A percentile compares a stretch with the other conserved stretches of the same genome.
These are phyloP conservation scores for Elsinoe arachidis DNA, from an alignment of 2,329 filamentous ascomycete species.

Conservation along the genomic window DNA sequence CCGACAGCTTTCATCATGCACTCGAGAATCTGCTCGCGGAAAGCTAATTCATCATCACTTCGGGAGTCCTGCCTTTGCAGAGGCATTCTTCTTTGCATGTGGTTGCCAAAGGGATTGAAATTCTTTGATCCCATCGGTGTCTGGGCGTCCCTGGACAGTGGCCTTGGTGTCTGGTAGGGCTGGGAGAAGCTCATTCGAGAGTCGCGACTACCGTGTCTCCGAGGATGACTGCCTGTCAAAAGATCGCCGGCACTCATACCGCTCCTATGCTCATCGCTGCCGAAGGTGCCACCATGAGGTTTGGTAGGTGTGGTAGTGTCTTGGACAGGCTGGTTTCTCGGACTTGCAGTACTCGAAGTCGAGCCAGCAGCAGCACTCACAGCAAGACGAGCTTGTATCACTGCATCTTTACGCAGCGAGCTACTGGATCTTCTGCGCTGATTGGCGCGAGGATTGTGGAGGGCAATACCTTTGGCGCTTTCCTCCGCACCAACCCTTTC, in stretches of 20 bases:
- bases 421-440: slow-evolving; percentile 64
- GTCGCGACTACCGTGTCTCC: slow-evolving; percentile 49
- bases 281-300: slow-evolving; percentile 11
- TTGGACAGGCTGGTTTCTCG: neutral
- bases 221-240: slow-evolving; percentile 65
- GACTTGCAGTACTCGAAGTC: neutral
- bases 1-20: slow-evolving; percentile 95
- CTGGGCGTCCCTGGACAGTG: slow-evolving; percentile 29
- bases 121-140: slow-evolving; percentile 38
- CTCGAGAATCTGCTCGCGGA: slow-evolving; percentile 81
- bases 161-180: slow-evolving; percentile 35
- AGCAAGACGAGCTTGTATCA: slow-evolving; percentile 55
- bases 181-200: slow-evolving; percentile 40
- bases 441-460: slow-evolving; percentile 68
- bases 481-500: slow-evolving; percentile 76
- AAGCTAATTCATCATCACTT: slow-evolving; percentile 78
- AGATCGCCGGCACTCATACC: slow-evolving; percentile 57
- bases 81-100: slow-evolving; percentile 27
- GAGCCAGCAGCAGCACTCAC: neutral
- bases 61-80: slow-evolving; percentile 64
- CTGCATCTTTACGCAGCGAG: slow-evolving; percentile 69
- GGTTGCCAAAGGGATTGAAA: slow-evolving; percentile 33
- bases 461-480: slow-evolving; percentile 80
- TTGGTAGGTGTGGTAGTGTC: slow-evolving; percentile 14
- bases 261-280: slow-evolving; percentile 22